Evolutionary conservation across 768 basidiomycete genomes (phyloP), one percentile per base, ranked within the genome.

Genomic region (Lanmaoa rubissima): DNA sequence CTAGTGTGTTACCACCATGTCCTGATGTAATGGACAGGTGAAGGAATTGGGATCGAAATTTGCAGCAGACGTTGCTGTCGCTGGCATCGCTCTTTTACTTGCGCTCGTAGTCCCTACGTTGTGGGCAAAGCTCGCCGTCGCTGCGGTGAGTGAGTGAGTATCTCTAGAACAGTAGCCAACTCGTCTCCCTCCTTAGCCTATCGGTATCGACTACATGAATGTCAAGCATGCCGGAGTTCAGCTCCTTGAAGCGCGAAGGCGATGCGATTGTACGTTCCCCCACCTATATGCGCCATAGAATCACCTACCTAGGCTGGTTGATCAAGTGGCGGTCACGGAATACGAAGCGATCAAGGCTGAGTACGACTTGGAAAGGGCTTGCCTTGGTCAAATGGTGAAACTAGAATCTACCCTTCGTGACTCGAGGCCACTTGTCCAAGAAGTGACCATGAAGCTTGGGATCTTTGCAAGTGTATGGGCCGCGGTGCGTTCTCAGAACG

Each of bases 401-500:
- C 48, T 65, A 0, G 57, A 65, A 32, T n/a, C 53, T 9, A 46
- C 53, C 12, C 55, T 65, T 10, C 51, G 48, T 7, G 50, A 57
- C 4, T 28, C 64, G 11, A 42, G 48, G 16, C 64, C 64, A 24
- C 54, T 62, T 46, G 53, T 65, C 39, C 61, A 63, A 21, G 64
- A 65, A 7, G 61, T 65, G 34, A 62, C 58, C 3, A 39, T 9
- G 26, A 65, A 60, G 21, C 55, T 65, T 3, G 61, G 64, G 3
- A 51, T 66, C 4, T 65, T 65, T 44, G 61, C 57, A 31, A 57
- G 35, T 3, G 64, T 66, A 3, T 65, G 64, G 61, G 59, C 63
- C 6, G 59, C 63, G 13, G 63, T 65, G 48, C 31, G 62, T 60
- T 32, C 32, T n/a, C 12, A 5, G 14, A 28, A 16, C 19, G 9